Conservation (phyloP, 148 eudicot genomes). For the Agrostemma githago region DNA sequence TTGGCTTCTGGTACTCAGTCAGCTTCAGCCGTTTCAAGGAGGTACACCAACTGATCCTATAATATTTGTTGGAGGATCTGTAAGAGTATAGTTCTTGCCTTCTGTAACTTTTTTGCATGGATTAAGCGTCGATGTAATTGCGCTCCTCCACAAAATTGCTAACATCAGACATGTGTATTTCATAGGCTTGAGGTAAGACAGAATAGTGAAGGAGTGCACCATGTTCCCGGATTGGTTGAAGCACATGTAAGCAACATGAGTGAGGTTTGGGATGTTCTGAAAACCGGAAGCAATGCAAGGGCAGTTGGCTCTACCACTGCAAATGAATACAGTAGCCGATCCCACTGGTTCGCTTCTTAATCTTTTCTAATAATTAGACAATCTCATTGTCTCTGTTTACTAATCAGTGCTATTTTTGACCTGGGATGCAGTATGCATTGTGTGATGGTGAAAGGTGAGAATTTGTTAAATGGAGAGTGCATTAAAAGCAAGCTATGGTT, state of each 20-base stretch:
- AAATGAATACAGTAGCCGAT: slow-evolving; percentile 94
- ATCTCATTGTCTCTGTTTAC: not conserved
- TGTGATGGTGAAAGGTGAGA: slow-evolving; percentile 93
- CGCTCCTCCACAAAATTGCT: not conserved
- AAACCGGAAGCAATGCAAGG: slow-evolving; percentile 79
- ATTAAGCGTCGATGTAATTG: not conserved
- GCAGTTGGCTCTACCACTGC: slow-evolving; percentile 92
- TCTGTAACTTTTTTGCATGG: not conserved
- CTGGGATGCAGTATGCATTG: slow-evolving; percentile 70
- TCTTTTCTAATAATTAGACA: not conserved
- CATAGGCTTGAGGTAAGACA: slow-evolving; percentile 87
- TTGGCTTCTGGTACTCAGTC: slow-evolving; percentile 59
- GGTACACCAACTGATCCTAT: slow-evolving; percentile 31
- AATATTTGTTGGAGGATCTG: not conserved
- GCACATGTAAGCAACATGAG: slow-evolving; percentile 71
- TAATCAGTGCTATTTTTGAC: not conserved
- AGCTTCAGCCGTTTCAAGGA: slow-evolving; percentile 52
- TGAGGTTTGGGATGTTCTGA: slow-evolving; percentile 86
- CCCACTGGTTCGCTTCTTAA: slow-evolving; percentile 65
- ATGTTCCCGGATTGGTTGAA: slow-evolving; percentile 89
- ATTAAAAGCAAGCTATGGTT: slow-evolving; percentile 93
- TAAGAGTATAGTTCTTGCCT: not conserved
- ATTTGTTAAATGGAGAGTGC: slow-evolving; percentile 72
- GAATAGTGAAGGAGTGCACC: slow-evolving; percentile 73
- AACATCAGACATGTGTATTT: not conserved